Percentiles rank a stretch among this genome's conserved stretches.
Evolutionary conservation across 2,329 filamentous ascomycete species (phyloP).

Genomic region (Teratosphaeria destructans): DNA sequence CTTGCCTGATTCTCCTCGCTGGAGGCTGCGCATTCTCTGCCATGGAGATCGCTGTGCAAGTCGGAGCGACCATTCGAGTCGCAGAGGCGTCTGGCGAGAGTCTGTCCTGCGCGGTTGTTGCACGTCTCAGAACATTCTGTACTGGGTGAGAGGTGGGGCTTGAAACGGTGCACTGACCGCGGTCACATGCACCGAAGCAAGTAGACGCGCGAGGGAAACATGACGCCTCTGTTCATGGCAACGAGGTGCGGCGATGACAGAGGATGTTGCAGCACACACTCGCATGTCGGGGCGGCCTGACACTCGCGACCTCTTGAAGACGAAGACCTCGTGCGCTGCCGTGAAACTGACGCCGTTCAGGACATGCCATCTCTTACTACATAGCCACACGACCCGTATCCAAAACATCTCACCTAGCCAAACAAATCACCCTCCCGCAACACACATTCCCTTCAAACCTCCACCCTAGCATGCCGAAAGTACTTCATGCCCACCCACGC

Average conservation of each 20-base stretch:
- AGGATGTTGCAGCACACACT: too few relatives aligned
- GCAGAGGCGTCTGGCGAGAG: too few relatives aligned
- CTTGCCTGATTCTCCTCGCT: not conserved
- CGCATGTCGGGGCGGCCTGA: too few relatives aligned
- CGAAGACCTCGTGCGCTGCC: too few relatives aligned
- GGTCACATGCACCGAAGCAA: too few relatives aligned
- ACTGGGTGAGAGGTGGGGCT: too few relatives aligned
- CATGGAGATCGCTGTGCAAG: not conserved
- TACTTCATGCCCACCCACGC: constrained; percentile 99
- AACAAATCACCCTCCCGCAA: not conserved
- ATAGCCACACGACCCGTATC: not conserved
- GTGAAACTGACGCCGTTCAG: not conserved
- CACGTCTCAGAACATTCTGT: not conserved
- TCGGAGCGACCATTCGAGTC: too few relatives aligned
- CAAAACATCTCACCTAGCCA: not conserved
- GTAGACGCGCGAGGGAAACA: too few relatives aligned
- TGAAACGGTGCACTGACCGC: too few relatives aligned
- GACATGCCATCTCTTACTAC: not conserved
- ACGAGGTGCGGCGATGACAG: too few relatives aligned
- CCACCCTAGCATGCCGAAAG: constrained; percentile 93
- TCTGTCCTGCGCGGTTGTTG: not conserved
- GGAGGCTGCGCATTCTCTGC: not conserved
- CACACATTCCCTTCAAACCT: constrained; percentile 22
- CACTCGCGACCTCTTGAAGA: too few relatives aligned
- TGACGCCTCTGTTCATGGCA: too few relatives aligned